Base-by-base conservation (phyloP, 148 eudicot species). In the Oxyria digyna region DNA sequence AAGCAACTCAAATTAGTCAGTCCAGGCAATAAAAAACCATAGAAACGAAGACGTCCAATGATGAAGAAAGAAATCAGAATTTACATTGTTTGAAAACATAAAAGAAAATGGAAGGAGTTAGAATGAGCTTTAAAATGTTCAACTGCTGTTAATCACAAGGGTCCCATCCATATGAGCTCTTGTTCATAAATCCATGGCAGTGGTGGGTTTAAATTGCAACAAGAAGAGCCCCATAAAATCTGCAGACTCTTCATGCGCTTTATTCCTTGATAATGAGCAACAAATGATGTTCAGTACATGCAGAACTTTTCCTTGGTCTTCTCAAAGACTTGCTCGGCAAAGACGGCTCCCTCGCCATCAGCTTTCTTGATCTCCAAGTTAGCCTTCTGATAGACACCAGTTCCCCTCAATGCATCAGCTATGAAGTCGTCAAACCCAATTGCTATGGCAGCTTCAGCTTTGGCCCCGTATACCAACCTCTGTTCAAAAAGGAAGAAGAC, bases 401-500 rank as follows among this genome's bases (percentile, higher is more conserved):
- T 66, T 10, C 69, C 69, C n/a, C 69, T 66, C 31, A 85, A 68
- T 55, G 89, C 89, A 81, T 85, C 89, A 29, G 89, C 87, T 1
- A 85, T 85, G 57, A 85, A 85, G 69, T 85, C 83, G 70, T 83
- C 87, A 52, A 85, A 85, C 43, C 89, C 89, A 14, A 85, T 81
- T 6, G 89, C 85, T 41, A 85, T 83, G 24, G 89, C 89, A 54
- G 89, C 89, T 77, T 85, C 89, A 42, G 89, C 87, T 81, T 85
- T 81, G 49, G 83, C 86, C 69, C 86, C 86, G 57, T 83, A 83
- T 13, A 83, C 69, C 69, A 66, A 18, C 69, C 69, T 38, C 69
- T 66, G 69, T 66, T 8, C 9, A 20, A 15, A 41, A 66, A 23
- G 42, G 46, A 38, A 66, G 23, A 18, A 66, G 23, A 9, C 24